Conservation (phyloP, 768 basidiomycete species). For the Amanita polypyramis region DNA sequence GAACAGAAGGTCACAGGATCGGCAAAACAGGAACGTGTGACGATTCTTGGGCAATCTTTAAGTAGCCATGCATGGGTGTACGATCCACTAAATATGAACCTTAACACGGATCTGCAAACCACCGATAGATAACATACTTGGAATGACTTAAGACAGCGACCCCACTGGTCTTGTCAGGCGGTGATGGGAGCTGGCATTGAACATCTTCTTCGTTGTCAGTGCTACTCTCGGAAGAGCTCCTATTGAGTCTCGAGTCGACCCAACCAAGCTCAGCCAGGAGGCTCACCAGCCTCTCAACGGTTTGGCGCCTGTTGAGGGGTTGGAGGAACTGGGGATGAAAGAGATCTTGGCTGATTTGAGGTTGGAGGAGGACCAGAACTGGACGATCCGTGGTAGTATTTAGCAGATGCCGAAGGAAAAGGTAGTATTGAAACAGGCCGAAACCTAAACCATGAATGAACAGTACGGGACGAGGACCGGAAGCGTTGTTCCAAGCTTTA, state of each 20-base stretch:
- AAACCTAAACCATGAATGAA: constrained; percentile 88
- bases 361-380: constrained; percentile 66
- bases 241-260: constrained; percentile 25
- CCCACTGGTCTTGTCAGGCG: constrained; percentile 33
- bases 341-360: constrained; percentile 78
- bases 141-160: constrained; percentile 82
- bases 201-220: constrained; percentile 18
- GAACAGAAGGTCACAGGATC: constrained; percentile 87
- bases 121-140: constrained; percentile 41
- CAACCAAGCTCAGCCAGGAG: constrained; percentile 58
- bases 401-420: constrained; percentile 50
- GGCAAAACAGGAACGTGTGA: constrained; percentile 75
- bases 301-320: constrained; percentile 57
- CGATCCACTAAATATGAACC: constrained; percentile 43
- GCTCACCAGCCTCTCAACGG: constrained; percentile 42
- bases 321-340: constrained; percentile 66
- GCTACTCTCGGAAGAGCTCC: constrained; percentile 11
- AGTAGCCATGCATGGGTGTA: constrained; percentile 87
- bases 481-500: constrained; percentile 45
- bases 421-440: constrained; percentile 62
- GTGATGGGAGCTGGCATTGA: constrained; percentile 13
- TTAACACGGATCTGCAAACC: constrained; percentile 5
- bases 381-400: constrained; percentile 53
- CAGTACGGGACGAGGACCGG: constrained; percentile 59
- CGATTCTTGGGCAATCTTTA: constrained; percentile 61